Percentiles rank a stretch among this genome's conserved stretches.
These are phyloP conservation scores for Phytophthora pseudosyringae DNA, from an alignment of 352 stramenopile genomes.

Conservation along the genomic window DNA sequence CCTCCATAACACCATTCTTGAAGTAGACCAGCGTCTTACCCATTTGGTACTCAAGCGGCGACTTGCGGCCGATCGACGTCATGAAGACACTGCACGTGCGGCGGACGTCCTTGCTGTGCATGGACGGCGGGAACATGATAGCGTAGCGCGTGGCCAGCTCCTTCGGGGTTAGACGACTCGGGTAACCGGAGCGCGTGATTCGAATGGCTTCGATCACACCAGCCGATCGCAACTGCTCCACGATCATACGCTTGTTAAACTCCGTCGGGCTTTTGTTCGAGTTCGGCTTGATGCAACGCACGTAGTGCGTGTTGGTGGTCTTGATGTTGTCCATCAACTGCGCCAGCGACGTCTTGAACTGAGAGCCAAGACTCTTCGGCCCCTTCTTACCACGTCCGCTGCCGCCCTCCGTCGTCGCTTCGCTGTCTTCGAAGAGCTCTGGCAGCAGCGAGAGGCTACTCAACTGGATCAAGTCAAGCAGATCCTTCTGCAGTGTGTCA, in stretches of 20 bases:
- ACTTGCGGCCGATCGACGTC: slow-evolving; percentile 81
- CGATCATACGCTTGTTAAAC: slow-evolving; percentile 92
- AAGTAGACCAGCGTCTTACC: slow-evolving; percentile 97
- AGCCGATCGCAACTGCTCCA: slow-evolving; percentile 90
- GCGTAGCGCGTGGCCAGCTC: slow-evolving; percentile 85
- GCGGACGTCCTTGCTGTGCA: slow-evolving; percentile 81
- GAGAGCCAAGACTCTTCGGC: slow-evolving; percentile 79
- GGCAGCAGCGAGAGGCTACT: slow-evolving; percentile 72
- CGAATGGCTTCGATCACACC: slow-evolving; percentile 94
- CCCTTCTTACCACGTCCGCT: slow-evolving; percentile 59
- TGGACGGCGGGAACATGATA: slow-evolving; percentile 90
- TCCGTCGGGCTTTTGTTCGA: slow-evolving; percentile 85
- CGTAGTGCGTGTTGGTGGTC: slow-evolving; percentile 86
- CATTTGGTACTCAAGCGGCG: slow-evolving; percentile 90
- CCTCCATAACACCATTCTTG: slow-evolving; percentile 94
- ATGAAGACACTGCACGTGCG: slow-evolving; percentile 86
- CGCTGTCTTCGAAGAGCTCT: slow-evolving; percentile 78
- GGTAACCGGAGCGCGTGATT: slow-evolving; percentile 91
- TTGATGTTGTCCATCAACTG: slow-evolving; percentile 90
- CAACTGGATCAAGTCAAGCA: slow-evolving; percentile 89
- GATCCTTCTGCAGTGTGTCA: slow-evolving; percentile 95
- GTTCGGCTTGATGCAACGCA: slow-evolving; percentile 92
- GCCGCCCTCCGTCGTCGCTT: slow-evolving; percentile 41
- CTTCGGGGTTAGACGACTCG: slow-evolving; percentile 89
- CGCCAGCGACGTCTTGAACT: slow-evolving; percentile 86